Evolutionary conservation across 2,329 filamentous ascomycete species (phyloP).

Genomic region (Phyllosticta citrichinensis): DNA sequence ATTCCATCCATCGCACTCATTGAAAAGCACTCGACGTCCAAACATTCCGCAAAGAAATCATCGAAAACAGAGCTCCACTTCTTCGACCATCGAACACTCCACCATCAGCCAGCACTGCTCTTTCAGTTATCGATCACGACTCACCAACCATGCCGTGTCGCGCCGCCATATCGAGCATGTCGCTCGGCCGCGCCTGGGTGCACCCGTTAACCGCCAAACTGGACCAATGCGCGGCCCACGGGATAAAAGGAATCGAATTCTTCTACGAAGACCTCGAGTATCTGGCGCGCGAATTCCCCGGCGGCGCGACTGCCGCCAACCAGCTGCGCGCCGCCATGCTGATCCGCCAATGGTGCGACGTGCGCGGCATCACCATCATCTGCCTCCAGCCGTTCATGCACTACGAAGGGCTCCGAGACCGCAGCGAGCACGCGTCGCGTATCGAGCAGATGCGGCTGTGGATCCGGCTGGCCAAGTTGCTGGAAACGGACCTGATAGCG

Average conservation of each 20-base stretch:
- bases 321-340: constrained; percentile 49
- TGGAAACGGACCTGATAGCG: constrained; percentile 62
- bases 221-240: constrained; percentile 53
- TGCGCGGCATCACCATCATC: constrained; percentile 48
- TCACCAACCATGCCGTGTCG: constrained; percentile 38
- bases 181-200: constrained; percentile 61
- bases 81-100: background rate
- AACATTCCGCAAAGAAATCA: background rate
- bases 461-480: constrained; percentile 54
- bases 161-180: constrained; percentile 66
- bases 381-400: constrained; percentile 69
- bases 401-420: constrained; percentile 63
- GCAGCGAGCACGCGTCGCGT: constrained; percentile 45
- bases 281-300: constrained; percentile 41
- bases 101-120: background rate
- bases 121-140: background rate
- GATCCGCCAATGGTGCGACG: constrained; percentile 48
- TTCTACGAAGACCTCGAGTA: constrained; percentile 68
- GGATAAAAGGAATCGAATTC: constrained; percentile 61
- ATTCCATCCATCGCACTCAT: background rate
- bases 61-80: background rate
- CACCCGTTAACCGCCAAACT: constrained; percentile 60
- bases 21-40: background rate
- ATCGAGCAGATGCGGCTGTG: constrained; percentile 57
- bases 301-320: constrained; percentile 33